Evolutionary conservation across 139 green algal species (phyloP), one percentile per base, ranked within the genome.

Genomic region (Tetradesmus lagerheimii): DNA sequence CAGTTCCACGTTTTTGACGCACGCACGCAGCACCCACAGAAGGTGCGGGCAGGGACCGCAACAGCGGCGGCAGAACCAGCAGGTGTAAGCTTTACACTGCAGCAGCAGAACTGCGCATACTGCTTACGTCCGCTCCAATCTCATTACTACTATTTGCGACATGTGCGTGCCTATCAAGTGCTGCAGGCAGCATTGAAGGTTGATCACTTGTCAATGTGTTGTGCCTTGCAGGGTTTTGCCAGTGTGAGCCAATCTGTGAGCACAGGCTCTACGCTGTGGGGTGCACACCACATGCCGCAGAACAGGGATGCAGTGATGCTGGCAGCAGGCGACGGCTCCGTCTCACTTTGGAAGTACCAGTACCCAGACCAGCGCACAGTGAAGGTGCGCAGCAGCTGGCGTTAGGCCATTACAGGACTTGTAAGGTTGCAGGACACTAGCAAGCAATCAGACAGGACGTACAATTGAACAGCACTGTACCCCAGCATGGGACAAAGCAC

Each of bases 311-410:
- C 93, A 23, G 93, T 89, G 53, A 96, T 96, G 94, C 90, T 98
- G 1, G 77, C 88, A 1, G 90, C 92, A 8, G 97, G 97, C 0
- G 97, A 98, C 67, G 97, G 97, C 64, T 94, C 93, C 3, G 43
- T 98, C n/a, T 91, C 93, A 74, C 92, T 99, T 45, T 98, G 98
- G 94, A 96, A 95, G 89, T 99, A 99, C 94, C 90, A 95, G 64
- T 99, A 99, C 93, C 97, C 97, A 12, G 95, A 98, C 82, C 94
- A 98, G 86, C 89, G 96, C n/a, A 93, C 90, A 23, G 88, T 95
- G 76, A 96, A 95, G 93, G 92, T 94, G 83, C 6, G 81, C 16
- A 2, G 1, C 29, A 37, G 20, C 41, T 47, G 31, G 37, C 47
- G 20, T 62, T 16, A 20, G 1, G 8, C 20, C 47, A 11, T 62